Percentiles rank a stretch among this genome's conserved stretches.
phyloP scores from a whole-genome alignment of 148 eudicot genomes.

The Agrostemma githago region DNA sequence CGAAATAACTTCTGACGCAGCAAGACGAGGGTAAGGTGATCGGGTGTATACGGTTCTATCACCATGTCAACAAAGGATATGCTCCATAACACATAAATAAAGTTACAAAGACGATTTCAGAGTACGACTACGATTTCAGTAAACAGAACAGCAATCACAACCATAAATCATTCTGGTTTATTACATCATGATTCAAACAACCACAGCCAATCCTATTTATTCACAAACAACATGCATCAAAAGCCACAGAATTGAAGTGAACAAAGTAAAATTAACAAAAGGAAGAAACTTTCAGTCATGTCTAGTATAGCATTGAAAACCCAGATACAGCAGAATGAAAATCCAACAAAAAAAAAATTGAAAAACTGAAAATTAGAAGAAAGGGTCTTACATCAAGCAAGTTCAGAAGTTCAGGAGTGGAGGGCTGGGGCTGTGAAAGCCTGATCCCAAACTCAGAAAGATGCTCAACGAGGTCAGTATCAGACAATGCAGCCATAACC shows the following conservation, averaged over 20 bases:
- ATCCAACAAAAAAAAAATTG: slow-evolving; percentile 1
- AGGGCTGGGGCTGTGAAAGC: slow-evolving; percentile 22
- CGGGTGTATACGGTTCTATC: background rate
- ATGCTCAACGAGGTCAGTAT: slow-evolving; percentile 24
- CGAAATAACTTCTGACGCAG: no score
- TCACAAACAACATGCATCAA: background rate
- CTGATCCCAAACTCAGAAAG: slow-evolving; percentile 28
- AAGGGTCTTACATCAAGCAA: slow-evolving; percentile 34
- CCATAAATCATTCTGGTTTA: background rate
- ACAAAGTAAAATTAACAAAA: background rate
- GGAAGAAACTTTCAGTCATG: background rate
- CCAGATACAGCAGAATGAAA: slow-evolving; percentile 1
- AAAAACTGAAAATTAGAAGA: background rate
- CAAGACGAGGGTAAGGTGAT: no score
- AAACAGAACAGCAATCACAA: background rate
- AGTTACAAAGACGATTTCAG: background rate
- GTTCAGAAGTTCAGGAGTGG: slow-evolving; percentile 17
- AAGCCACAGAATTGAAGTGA: background rate
- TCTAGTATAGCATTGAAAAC: background rate
- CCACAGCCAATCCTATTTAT: background rate
- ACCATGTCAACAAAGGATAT: background rate
- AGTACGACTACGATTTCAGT: background rate
- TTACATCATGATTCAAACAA: background rate
- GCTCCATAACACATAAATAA: background rate
- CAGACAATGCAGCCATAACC: slow-evolving; percentile 11